A percentile compares a stretch with the other conserved stretches of the same genome.
Conservation (phyloP, 345 rosid genomes). For the Hibiscus tridactylites region DNA sequence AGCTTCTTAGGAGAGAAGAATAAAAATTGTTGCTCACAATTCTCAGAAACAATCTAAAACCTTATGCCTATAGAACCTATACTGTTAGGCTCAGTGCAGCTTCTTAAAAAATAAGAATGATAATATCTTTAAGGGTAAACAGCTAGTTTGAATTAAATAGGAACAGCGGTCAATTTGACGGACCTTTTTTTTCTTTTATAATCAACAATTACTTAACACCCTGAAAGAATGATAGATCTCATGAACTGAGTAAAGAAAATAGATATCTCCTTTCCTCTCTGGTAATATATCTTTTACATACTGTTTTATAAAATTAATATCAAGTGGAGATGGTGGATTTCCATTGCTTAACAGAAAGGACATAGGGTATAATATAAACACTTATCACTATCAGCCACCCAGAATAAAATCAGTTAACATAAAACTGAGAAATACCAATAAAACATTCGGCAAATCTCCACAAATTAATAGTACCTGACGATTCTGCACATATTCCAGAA, state of each 20-base stretch:
- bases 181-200: neutral
- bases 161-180: neutral
- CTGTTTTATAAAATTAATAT: neutral
- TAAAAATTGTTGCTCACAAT: neutral
- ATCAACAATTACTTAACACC: neutral
- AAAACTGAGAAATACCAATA: neutral
- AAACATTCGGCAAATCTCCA: neutral
- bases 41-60: neutral
- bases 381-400: neutral
- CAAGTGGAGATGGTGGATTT: neutral
- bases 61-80: neutral
- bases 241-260: neutral
- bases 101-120: neutral
- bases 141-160: neutral
- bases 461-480: conserved; percentile 55
- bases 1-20: neutral
- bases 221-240: neutral
- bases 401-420: neutral
- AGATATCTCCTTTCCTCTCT: neutral
- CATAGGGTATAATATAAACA: neutral
- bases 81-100: neutral
- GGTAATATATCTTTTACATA: neutral
- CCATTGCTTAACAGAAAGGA: neutral
- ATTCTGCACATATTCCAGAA: conserved; percentile 86
- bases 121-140: neutral